phyloP scores from a whole-genome alignment of 345 rosid genomes.

The Orychophragmus violaceus region DNA sequence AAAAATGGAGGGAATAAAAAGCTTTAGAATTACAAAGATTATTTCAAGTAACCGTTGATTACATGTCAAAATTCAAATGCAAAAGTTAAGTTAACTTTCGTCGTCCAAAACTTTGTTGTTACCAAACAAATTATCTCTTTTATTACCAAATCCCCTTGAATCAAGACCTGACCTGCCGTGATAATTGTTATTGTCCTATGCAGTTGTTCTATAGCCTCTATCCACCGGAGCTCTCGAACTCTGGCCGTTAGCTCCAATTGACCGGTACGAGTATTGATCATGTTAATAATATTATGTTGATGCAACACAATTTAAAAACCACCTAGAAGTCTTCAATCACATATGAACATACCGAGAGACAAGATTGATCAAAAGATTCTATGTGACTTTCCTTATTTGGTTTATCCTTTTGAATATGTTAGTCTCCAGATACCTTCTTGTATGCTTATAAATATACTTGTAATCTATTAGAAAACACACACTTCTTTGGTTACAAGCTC shows the following conservation, averaged over 20 bases:
- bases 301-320: too few species aligned
- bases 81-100: conserved; percentile 30
- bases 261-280: too few species aligned
- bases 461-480: too few species aligned
- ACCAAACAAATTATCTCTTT: conserved; percentile 54
- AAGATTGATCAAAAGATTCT: too few species aligned
- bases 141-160: conserved; percentile 56
- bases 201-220: conserved; percentile 47
- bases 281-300: too few species aligned
- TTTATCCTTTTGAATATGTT: too few species aligned
- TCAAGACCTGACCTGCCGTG: conserved; percentile 53
- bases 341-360: too few species aligned
- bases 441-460: too few species aligned
- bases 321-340: too few species aligned
- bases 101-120: conserved; percentile 61
- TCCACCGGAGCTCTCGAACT: conserved; percentile 48
- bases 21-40: neutral
- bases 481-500: too few species aligned
- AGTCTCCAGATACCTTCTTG: too few species aligned
- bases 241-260: conserved; percentile 38
- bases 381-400: too few species aligned
- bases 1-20: neutral
- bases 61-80: conserved; percentile 12
- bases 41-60: conserved; percentile 3
- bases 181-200: conserved; percentile 47